Evolutionary conservation across 2,329 filamentous ascomycete genomes (phyloP), one percentile per base, ranked within the genome.

Genomic region (Clonostachys chloroleuca): DNA sequence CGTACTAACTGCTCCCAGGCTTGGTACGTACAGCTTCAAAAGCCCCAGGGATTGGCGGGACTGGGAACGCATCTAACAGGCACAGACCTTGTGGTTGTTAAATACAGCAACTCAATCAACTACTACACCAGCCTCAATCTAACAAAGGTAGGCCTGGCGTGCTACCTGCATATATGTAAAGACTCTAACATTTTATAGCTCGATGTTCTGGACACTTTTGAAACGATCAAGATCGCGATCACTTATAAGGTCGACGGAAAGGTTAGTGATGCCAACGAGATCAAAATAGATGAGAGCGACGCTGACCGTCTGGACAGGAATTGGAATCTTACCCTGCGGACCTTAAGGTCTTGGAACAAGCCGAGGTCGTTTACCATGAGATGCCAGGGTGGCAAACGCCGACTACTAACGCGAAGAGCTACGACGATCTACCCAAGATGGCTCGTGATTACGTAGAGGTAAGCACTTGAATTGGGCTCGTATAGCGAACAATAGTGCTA

Each of bases 161-260:
- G 20, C 12, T 47, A 51, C 37, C 43, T 54, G 56, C 46, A 37
- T 36, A 44, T 35, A 12, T 6, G 30, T 58, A 44, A 48, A 34
- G 45, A 48, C 45, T 16, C 42, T 47, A 37, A 40, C 49, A 42
- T 43, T 51, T 45, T 54, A 52, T 16, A 51, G 49, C 56, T 59
- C 36, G 57, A 58, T 36, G 76, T 90, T 37, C 74, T 91, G 14
- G 86, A 91, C 61, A 80, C 80, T 34, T 90, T 95, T 62, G 74
- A 80, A 9, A 83, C 82, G 59, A 78, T 95, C 67, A 87, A 91
- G 64, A 74, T 89, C 44, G 87, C 86, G n/a, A 80, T 86, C 12
- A 83, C 80, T 3, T 95, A 95, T 69, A 75, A 74, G 56, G 63
- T 59, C 44, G 54, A 63, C 47, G 59, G 59, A 49, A 50, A 62